Evolutionary conservation across 768 basidiomycete species (phyloP), one percentile per base, ranked within the genome.

Genomic region (Hypsizygus marmoreus): DNA sequence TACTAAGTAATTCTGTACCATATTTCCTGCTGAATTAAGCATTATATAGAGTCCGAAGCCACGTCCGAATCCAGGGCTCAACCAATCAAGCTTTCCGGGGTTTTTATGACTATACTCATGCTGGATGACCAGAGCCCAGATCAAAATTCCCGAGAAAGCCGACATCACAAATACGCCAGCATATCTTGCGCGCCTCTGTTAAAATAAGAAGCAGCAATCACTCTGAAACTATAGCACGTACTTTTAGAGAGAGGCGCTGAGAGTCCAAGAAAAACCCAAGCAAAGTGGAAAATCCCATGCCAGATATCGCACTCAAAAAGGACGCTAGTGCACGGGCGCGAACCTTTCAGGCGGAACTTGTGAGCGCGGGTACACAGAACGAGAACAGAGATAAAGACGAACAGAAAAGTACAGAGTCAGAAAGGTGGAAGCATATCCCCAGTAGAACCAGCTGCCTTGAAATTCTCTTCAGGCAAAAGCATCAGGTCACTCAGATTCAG

Each of bases 361-460:
- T 14, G 14, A 22, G 34, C 17, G n/a, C n/a, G n/a, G 7, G 8
- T 26, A 24, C 26, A 37, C 5, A 2, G n/a, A n/a, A 20, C 16
- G 22, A 19, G 13, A 25, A 10, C 5, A 4, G 10, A 33, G 12
- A 12, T 22, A 11, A 36, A 30, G 17, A 39, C 50, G 37, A 25
- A 51, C 55, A 19, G 53, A 49, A 23, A 57, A 54, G 31, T 55
- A 55, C 7, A 57, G 39, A 7, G 54, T 55, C 40, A 53, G 45
- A 49, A 53, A 59, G 8, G 55, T 59, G 4, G 55, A 55, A 8
- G 51, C 25, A 22, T 57, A 59, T 11, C 48, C 50, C 51, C 53
- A 59, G 19, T 55, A 59, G 28, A 59, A 53, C 50, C 55, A 59
- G 32, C 51, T 57, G 24, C 50, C 58, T 54, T 28, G 34, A 23